These are phyloP conservation scores for Amphichorda felina DNA, from an alignment of 2,329 filamentous ascomycete genomes.

Conservation along the genomic window DNA sequence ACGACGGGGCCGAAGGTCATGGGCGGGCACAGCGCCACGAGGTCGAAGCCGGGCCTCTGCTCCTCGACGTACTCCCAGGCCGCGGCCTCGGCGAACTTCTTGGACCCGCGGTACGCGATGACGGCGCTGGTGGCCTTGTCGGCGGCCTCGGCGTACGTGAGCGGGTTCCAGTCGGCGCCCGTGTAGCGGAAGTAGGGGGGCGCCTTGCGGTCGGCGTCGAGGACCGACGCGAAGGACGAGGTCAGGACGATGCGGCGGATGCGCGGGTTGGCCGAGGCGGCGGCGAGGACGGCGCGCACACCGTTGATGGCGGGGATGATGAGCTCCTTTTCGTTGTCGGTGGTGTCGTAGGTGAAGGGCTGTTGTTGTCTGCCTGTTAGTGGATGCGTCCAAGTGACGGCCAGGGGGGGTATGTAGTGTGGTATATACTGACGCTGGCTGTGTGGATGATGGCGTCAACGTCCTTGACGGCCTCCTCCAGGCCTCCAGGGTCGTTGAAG, in stretches of 20 bases:
- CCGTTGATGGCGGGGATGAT: conserved; percentile 33
- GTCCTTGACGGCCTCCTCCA: conserved; percentile 23
- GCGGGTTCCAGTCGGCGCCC: conserved; percentile 44
- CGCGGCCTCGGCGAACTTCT: conserved; percentile 21
- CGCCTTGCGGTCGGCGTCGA: conserved; percentile 34
- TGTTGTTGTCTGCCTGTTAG: conserved; percentile 6
- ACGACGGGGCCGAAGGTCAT: conserved; percentile 32
- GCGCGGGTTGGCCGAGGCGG: conserved; percentile 10
- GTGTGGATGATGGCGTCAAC: conserved; percentile 28
- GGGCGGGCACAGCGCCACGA: conserved; percentile 30
- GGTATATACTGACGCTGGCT: conserved; percentile 23
- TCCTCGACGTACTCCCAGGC: conserved; percentile 21
- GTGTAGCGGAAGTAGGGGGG: conserved; percentile 39
- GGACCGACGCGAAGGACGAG: conserved; percentile 56
- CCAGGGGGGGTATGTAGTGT: not conserved
- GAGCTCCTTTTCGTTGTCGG: conserved; percentile 30
- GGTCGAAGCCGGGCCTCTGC: conserved; percentile 22
- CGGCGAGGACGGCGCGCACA: conserved; percentile 25
- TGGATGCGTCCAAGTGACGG: too few species aligned
- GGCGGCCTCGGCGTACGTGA: conserved; percentile 36
- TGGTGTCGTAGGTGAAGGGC: conserved; percentile 30
- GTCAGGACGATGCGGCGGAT: conserved; percentile 38
- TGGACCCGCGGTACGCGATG: conserved; percentile 18
- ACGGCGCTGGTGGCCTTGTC: conserved; percentile 25
- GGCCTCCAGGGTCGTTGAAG: conserved; percentile 22